Evolutionary conservation across 257 asterid species (phyloP), one percentile per base, ranked within the genome.

Genomic region (Solanum clarkiae): DNA sequence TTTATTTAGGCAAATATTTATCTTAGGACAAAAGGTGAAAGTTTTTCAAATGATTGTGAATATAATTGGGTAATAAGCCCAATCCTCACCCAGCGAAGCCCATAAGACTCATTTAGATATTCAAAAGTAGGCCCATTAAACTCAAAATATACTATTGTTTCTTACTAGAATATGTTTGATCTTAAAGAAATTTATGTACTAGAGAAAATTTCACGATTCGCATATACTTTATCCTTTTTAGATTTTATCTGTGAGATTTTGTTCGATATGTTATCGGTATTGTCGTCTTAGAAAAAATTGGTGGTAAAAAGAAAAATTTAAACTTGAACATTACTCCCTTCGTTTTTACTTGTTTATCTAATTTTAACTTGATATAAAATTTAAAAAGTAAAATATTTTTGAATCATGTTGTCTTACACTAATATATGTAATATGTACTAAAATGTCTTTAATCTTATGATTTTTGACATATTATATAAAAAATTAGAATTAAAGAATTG

Each of bases 201-300:
- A 0, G 7, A n/a, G 1, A 26, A 1, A 10, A 62, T 62, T 22
- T 4, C 4, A 22, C 13, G 65, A 3, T 57, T 0, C 4, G 1
- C 20, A 0, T 3, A 8, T 18, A 57, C 20, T 57, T 57, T 20
- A 20, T 4, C 1, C 1, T 20, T 10, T 57, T 57, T 4, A 20
- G 4, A 57, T 20, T 57, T 0, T 0, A 57, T 8, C 8, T 57
- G 3, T 57, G 13, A 57, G 0, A 57, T 3, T 57, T 57, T 18
- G 8, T 0, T 57, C 0, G 13, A 1, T 20, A 57, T 57, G 4
- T 57, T 8, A 1, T 44, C 20, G 1, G 2, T 32, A 3, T 18
- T 20, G 1, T 57, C 1, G 9, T 57, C 10, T 57, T 20, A 8
- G 26, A 57, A 26, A 57, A 57, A 57, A 20, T 4, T 3, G 13